Conservation (phyloP, 805 yeast genomes). For the Schizosaccharomyces cryophilus region DNA sequence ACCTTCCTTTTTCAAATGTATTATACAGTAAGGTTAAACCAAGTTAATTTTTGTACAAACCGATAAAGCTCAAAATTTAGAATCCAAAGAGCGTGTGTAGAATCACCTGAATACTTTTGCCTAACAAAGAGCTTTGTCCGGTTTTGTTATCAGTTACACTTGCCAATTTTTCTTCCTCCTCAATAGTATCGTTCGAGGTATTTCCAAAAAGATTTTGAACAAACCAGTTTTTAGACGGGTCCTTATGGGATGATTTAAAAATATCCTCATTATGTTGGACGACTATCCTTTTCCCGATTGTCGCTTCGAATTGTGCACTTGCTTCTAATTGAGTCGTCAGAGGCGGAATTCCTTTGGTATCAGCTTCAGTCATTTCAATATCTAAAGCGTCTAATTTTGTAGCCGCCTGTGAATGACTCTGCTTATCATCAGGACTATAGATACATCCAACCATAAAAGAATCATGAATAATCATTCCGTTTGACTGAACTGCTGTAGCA, state of each 20-base stretch:
- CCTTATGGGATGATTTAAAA: background rate
- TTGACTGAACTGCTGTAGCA: slow-evolving; percentile 60
- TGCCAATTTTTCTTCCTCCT: background rate
- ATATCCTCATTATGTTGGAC: background rate
- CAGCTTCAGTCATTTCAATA: background rate
- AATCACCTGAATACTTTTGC: background rate
- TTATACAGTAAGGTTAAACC: background rate
- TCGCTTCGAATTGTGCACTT: background rate
- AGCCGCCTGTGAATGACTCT: background rate
- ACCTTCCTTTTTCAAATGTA: too few species aligned
- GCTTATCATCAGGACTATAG: background rate
- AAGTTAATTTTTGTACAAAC: background rate
- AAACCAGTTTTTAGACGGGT: background rate
- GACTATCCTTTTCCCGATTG: background rate
- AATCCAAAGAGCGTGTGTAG: background rate
- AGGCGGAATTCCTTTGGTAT: background rate
- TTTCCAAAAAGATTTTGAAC: background rate
- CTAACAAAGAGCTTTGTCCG: background rate
- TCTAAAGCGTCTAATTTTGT: background rate
- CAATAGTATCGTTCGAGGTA: background rate
- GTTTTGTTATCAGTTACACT: background rate
- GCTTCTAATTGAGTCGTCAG: background rate
- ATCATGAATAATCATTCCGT: slow-evolving; percentile 49
- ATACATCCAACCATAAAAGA: slow-evolving; percentile 33
- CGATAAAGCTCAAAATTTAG: background rate